Conservation (phyloP, 768 basidiomycete genomes). For the Naematelia aurantialba region DNA sequence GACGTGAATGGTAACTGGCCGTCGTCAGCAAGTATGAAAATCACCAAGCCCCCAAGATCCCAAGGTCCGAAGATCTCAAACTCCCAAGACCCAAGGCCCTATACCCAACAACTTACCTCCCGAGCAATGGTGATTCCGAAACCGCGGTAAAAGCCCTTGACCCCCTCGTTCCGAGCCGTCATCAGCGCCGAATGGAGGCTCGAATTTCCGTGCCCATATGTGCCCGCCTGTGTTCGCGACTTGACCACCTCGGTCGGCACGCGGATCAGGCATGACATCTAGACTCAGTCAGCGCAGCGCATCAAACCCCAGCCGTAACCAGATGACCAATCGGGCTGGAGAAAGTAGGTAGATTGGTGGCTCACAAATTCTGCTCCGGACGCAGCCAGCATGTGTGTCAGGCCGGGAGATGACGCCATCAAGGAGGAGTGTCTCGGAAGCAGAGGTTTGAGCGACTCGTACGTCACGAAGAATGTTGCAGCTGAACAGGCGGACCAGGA, state of each 20-base stretch:
- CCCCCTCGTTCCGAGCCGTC: constrained; percentile 59
- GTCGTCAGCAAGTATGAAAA: background rate
- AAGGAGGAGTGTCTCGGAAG: constrained; percentile 60
- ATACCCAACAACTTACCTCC: constrained; percentile 54
- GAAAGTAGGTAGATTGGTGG: constrained; percentile 1
- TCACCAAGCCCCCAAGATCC: too few relatives aligned
- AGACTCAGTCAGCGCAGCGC: constrained; percentile 3
- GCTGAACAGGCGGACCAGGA: too few relatives aligned
- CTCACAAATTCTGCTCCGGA: constrained; percentile 59
- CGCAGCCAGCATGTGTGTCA: constrained; percentile 61
- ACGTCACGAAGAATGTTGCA: constrained; percentile 89
- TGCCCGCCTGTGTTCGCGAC: constrained; percentile 81
- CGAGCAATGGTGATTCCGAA: constrained; percentile 73
- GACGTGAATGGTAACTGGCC: constrained; percentile 97
- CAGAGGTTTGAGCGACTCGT: constrained; percentile 78
- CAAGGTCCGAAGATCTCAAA: too few relatives aligned
- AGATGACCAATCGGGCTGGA: background rate
- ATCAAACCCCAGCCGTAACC: background rate
- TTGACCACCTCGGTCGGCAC: constrained; percentile 97
- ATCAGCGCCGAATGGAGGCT: constrained; percentile 46
- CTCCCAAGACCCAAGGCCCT: too few relatives aligned
- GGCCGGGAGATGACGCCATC: constrained; percentile 52
- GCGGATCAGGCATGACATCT: constrained; percentile 78
- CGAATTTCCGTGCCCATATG: constrained; percentile 57
- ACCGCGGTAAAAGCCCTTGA: constrained; percentile 80